Evolutionary conservation across 2,329 filamentous ascomycete species (phyloP), one percentile per base, ranked within the genome.

Genomic region (Clarireedia hainanense): DNA sequence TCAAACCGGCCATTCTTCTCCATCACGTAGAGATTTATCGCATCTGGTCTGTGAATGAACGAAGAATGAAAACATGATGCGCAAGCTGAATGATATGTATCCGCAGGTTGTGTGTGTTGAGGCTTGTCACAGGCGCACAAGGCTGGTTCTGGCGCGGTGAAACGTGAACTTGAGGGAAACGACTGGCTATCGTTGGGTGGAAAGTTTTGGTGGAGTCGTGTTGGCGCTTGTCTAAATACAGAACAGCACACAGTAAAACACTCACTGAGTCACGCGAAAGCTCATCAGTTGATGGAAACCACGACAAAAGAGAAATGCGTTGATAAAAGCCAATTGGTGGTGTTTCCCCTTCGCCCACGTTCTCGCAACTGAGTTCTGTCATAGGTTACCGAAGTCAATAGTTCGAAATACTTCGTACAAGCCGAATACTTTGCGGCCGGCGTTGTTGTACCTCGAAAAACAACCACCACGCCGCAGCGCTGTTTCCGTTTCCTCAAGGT

Each of bases 1-100:
- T 50, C 51, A 52, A 69, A 68, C 6, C 14, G 34, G 6, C 47
- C 57, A 37, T 58, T 42, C 26, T 58, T 56, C 34, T 50, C 55
- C 63, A 65, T 65, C 14, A 34, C 58, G 45, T 14, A 46, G 27
- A 27, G 20, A 24, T 6, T 36, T 43, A 17, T 17, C 24, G 10
- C n/a, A 26, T n/a, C 14, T n/a, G n/a, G 10, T 12, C n/a, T 50
- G 20, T 20, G n/a, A 20, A 26, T 43, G n/a, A 27, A 26, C 24
- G 27, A 27, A 45, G 17, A 36, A 45, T 36, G 20, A 24, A 55
- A 50, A 27, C 52, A 55, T 56, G 42, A 26, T 45, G 47, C 34
- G 49, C 37, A 57, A 26, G n/a, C 6, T 43, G 9, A 45, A 6
- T 27, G n/a, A 46, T 17, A 49, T 40, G 30, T 45, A 40, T 50